phyloP scores from a whole-genome alignment of 1,284 basidiomycete genomes.

The Tylopilus orsonianus region DNA sequence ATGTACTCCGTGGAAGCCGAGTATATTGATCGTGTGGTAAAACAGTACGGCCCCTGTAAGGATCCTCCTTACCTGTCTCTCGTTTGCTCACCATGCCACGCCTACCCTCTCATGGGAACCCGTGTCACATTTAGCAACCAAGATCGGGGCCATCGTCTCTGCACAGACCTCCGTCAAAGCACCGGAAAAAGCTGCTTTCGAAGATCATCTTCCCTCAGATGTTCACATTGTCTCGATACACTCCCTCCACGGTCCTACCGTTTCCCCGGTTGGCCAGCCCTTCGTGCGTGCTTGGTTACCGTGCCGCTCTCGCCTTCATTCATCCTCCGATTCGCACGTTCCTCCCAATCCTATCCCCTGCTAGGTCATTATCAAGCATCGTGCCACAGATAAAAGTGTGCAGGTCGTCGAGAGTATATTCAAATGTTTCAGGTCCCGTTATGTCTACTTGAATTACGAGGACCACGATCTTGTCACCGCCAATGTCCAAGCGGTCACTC shows the following conservation, averaged over 20 bases:
- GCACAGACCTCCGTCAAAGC: constrained; percentile 98
- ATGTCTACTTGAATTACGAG: constrained; percentile 92
- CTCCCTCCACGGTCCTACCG: constrained; percentile 92
- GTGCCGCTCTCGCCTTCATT: not conserved
- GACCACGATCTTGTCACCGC: constrained; percentile 97
- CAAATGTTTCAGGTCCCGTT: constrained; percentile 79
- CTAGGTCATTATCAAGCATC: constrained; percentile 88
- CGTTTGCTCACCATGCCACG: not conserved
- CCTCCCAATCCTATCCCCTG: not conserved
- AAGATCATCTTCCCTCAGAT: constrained; percentile 84
- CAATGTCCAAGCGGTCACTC: constrained; percentile 97
- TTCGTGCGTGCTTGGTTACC: constrained; percentile 54
- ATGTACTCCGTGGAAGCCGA: constrained; percentile 96
- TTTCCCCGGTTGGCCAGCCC: constrained; percentile 90
- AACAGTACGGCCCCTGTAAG: constrained; percentile 89
- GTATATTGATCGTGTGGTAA: constrained; percentile 81
- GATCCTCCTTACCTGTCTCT: constrained; percentile 7
- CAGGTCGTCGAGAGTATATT: constrained; percentile 84
- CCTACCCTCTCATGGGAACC: constrained; percentile 2
- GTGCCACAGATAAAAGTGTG: constrained; percentile 76
- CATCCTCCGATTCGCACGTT: not conserved
- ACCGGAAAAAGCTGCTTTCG: constrained; percentile 90
- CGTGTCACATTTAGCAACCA: constrained; percentile 73
- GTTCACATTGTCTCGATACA: constrained; percentile 91
- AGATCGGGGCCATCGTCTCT: constrained; percentile 88